These are phyloP conservation scores for Porpolomopsis calyptriformis DNA, from an alignment of 768 basidiomycete species.

Conservation along the genomic window DNA sequence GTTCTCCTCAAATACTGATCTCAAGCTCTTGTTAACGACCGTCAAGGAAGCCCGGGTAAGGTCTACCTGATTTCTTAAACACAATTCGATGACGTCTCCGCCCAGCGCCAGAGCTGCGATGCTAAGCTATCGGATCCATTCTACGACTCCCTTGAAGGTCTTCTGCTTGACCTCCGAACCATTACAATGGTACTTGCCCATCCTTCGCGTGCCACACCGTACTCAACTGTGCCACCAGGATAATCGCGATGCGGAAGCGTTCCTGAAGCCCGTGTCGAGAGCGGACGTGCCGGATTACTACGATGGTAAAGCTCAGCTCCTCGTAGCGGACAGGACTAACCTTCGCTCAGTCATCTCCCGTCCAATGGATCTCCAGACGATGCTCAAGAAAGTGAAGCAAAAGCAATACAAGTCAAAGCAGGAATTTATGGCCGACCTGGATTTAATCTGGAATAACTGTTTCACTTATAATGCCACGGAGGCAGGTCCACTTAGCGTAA, in stretches of 20 bases:
- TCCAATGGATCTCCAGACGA: constrained; percentile 93
- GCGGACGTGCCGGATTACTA: constrained; percentile 90
- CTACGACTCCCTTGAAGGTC: constrained; percentile 86
- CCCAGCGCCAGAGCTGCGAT: constrained; percentile 41
- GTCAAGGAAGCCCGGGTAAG: constrained; percentile 85
- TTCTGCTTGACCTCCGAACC: constrained; percentile 75
- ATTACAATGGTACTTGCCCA: constrained; percentile 47
- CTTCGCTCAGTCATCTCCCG: constrained; percentile 64
- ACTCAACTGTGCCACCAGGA: constrained; percentile 34
- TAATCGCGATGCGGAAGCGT: constrained; percentile 87
- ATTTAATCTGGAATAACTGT: constrained; percentile 96
- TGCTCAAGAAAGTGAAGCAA: constrained; percentile 87
- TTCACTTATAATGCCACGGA: constrained; percentile 84
- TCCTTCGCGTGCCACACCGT: constrained; percentile 15
- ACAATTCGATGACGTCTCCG: neutral
- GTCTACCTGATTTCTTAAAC: constrained; percentile 9
- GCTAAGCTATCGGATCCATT: constrained; percentile 76
- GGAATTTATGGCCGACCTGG: constrained; percentile 88
- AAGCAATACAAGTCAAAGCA: constrained; percentile 89
- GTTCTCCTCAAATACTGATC: constrained; percentile 53
- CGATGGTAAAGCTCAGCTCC: constrained; percentile 47
- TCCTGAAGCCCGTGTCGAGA: constrained; percentile 86
- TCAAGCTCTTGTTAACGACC: constrained; percentile 69
- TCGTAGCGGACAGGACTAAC: constrained; percentile 2
- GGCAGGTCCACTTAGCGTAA: constrained; percentile 32